Evolutionary conservation across 345 rosid species (phyloP).

Genomic region (Salix exigua): DNA sequence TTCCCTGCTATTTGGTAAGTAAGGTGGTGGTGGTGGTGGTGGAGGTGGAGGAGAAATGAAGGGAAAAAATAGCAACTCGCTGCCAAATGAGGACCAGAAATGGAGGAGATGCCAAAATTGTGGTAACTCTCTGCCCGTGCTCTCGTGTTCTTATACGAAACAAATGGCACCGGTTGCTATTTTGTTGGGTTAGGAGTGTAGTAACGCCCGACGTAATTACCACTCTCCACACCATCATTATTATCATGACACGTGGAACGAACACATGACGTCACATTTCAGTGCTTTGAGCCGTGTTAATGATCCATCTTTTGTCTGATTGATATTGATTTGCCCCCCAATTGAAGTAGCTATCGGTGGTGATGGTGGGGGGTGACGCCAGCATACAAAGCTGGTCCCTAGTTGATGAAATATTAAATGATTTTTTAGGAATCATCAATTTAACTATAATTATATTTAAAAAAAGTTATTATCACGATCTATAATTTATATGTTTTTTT

Average conservation of each 20-base stretch:
- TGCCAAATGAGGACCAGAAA: not conserved
- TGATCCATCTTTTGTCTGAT: not conserved
- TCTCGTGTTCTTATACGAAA: not conserved
- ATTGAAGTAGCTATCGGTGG: not conserved
- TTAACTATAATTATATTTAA: too few species aligned
- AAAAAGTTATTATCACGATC: too few species aligned
- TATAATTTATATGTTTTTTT: too few species aligned
- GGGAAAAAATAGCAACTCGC: not conserved
- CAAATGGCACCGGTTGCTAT: constrained; percentile 32
- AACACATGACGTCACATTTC: not conserved
- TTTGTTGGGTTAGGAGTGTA: constrained; percentile 11
- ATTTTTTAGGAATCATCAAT: too few species aligned
- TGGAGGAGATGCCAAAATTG: not conserved
- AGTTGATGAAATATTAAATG: too few species aligned
- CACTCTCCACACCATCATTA: not conserved
- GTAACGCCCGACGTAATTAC: constrained; percentile 9
- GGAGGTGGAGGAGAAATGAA: too few species aligned
- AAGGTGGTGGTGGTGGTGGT: too few species aligned
- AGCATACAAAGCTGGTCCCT: not conserved
- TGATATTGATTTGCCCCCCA: not conserved
- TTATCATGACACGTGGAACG: constrained; percentile 11
- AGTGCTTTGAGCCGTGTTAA: constrained; percentile 12
- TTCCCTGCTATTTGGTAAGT: not conserved
- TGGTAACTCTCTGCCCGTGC: not conserved
- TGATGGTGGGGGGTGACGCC: not conserved